Percentiles rank a stretch among this genome's conserved stretches.
These are phyloP conservation scores for Talaromyces adpressus DNA, from an alignment of 495 filamentous ascomycete species.

Conservation along the genomic window DNA sequence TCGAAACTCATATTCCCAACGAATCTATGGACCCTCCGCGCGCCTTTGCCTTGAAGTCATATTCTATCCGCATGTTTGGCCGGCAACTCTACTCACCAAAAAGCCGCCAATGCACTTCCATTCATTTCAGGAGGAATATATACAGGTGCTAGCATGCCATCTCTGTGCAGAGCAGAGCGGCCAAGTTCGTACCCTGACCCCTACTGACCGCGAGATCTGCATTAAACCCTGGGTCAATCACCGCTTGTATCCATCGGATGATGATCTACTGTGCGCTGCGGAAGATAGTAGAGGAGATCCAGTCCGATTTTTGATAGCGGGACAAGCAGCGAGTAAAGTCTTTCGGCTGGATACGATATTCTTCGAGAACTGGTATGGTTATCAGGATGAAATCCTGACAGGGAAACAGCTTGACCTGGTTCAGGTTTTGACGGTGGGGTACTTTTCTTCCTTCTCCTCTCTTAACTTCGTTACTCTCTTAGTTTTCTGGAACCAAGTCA, in stretches of 20 bases:
- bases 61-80: too few species aligned
- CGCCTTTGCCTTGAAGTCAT: too few species aligned
- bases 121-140: too few species aligned
- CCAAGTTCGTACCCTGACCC: constrained; percentile 19
- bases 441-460: neutral
- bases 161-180: constrained; percentile 25
- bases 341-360: constrained; percentile 35
- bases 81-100: too few species aligned
- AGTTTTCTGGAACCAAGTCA: neutral
- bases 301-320: constrained; percentile 19
- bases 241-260: constrained; percentile 25
- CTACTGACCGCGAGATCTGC: constrained; percentile 25
- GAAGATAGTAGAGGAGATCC: constrained; percentile 10
- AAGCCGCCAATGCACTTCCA: too few species aligned
- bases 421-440: constrained; percentile 36
- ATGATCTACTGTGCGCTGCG: constrained; percentile 8
- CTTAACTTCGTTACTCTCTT: neutral
- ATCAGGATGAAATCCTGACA: constrained; percentile 39
- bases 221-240: constrained; percentile 32
- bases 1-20: neutral
- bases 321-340: constrained; percentile 17
- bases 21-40: too few species aligned
- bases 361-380: constrained; percentile 51
- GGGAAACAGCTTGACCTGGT: constrained; percentile 33
- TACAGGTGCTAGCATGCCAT: too few species aligned